Evolutionary conservation across 2,329 filamentous ascomycete genomes (phyloP).

Genomic region (Balansia obtecta): DNA sequence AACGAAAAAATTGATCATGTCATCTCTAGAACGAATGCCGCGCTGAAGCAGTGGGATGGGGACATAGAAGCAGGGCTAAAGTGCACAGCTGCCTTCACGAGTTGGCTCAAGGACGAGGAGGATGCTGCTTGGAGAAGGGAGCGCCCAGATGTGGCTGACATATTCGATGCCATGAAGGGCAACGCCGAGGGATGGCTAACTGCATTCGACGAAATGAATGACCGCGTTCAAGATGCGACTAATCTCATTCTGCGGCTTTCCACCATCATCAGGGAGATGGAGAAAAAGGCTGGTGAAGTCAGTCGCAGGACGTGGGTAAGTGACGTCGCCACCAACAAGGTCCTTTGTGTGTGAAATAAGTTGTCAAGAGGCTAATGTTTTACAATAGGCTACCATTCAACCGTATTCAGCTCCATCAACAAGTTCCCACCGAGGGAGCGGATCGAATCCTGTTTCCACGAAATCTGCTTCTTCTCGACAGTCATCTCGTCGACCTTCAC

Average conservation of each 20-base stretch:
- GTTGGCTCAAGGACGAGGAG: slow-evolving; percentile 59
- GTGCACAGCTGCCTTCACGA: slow-evolving; percentile 62
- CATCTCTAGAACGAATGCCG: slow-evolving; percentile 61
- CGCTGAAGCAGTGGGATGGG: slow-evolving; percentile 64
- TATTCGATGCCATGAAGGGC: slow-evolving; percentile 81
- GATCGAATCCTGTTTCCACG: slow-evolving; percentile 2
- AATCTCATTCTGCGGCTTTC: slow-evolving; percentile 59
- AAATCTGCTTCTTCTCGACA: slow-evolving; percentile 3
- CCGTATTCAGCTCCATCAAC: slow-evolving; percentile 10
- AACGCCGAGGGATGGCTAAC: slow-evolving; percentile 86
- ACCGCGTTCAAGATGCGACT: slow-evolving; percentile 58
- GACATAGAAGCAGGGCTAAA: slow-evolving; percentile 70
- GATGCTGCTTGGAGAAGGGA: slow-evolving; percentile 48
- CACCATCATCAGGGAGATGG: slow-evolving; percentile 73
- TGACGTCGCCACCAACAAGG: slow-evolving; percentile 3
- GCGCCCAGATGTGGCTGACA: slow-evolving; percentile 51
- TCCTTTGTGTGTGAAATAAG: too few relatives aligned
- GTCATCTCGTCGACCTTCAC: slow-evolving; percentile 1
- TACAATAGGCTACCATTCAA: slow-evolving; percentile 11
- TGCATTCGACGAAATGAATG: slow-evolving; percentile 65
- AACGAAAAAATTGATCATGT: slow-evolving; percentile 90
- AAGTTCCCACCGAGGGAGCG: not conserved
- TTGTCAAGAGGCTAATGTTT: not conserved
- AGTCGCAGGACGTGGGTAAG: slow-evolving; percentile 66
- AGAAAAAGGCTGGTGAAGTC: slow-evolving; percentile 70